These are phyloP conservation scores for Salix purpurea DNA, from an alignment of 345 rosid genomes.

Conservation along the genomic window DNA sequence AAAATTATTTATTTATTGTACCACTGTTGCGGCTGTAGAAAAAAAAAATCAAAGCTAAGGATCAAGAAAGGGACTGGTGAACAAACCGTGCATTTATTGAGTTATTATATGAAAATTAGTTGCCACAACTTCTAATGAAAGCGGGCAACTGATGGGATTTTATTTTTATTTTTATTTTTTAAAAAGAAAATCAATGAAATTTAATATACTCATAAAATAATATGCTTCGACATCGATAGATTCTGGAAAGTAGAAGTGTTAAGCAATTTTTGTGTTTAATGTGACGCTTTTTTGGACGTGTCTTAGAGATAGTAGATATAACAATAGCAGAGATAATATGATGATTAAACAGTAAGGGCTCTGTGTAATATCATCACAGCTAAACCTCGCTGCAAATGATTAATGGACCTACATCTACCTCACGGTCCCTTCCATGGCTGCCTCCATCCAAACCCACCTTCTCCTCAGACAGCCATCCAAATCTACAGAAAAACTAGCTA, in stretches of 20 bases:
- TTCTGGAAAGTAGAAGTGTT: not conserved
- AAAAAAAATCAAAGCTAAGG: constrained; percentile 14
- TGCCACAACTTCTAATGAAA: not conserved
- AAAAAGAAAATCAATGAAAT: not conserved
- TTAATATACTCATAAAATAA: not conserved
- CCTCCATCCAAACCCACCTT: not conserved
- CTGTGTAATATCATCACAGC: not conserved
- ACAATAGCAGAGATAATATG: not conserved
- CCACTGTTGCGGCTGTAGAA: constrained; percentile 22
- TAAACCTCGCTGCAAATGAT: constrained; percentile 29
- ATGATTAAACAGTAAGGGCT: not conserved
- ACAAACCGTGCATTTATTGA: not conserved
- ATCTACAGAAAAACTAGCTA: not conserved
- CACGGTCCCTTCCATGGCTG: not conserved
- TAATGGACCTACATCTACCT: constrained; percentile 23
- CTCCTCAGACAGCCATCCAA: not conserved
- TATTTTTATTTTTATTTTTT: not conserved
- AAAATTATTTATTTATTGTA: not conserved
- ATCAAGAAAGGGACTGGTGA: constrained; percentile 2
- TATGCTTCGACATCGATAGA: not conserved
- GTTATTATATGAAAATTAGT: not conserved
- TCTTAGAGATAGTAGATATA: not conserved
- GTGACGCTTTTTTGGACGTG: not conserved
- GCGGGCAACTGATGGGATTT: not conserved
- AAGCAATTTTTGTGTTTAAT: not conserved